Percentiles rank a stretch among this genome's conserved stretches.
phyloP scores from a whole-genome alignment of 2,329 filamentous ascomycete species.

The Ceratocystis smalleyi region DNA sequence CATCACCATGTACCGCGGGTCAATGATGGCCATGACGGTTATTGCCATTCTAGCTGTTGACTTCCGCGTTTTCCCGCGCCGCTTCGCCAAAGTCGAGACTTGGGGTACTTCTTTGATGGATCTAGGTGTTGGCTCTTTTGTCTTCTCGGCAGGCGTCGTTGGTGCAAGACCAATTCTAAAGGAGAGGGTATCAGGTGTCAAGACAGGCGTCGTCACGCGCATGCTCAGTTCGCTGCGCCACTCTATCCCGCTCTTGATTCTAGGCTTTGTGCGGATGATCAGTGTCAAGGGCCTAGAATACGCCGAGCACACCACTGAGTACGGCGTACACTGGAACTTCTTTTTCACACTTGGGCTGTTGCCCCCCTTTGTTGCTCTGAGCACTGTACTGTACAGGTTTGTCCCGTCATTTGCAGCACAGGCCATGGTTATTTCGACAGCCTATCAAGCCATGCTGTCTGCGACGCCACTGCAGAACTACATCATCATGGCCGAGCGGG shows the following conservation, averaged over 20 bases:
- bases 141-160: slow-evolving; percentile 86
- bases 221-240: slow-evolving; percentile 57
- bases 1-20: slow-evolving; percentile 76
- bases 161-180: slow-evolving; percentile 68
- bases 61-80: slow-evolving; percentile 78
- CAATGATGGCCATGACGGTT: slow-evolving; percentile 83
- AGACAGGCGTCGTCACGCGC: slow-evolving; percentile 38
- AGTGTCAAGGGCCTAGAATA: slow-evolving; percentile 93
- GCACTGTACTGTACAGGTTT: slow-evolving; percentile 54
- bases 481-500: slow-evolving; percentile 67
- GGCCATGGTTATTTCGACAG: slow-evolving; percentile 48
- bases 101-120: slow-evolving; percentile 99
- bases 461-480: slow-evolving; percentile 65
- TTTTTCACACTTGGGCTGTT: slow-evolving; percentile 90
- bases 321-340: slow-evolving; percentile 98
- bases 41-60: slow-evolving; percentile 92
- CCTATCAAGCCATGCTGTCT: slow-evolving; percentile 64
- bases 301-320: slow-evolving; percentile 91
- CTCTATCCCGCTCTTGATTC: slow-evolving; percentile 62
- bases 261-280: slow-evolving; percentile 67
- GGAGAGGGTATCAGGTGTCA: slow-evolving; percentile 39
- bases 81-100: slow-evolving; percentile 97
- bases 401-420: slow-evolving; percentile 65
- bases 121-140: slow-evolving; percentile 89
- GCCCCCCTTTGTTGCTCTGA: slow-evolving; percentile 73